Evolutionary conservation across 192 early-diverging fungal genomes (phyloP), one percentile per base, ranked within the genome.

Genomic region (Paraglomus brasilianum): DNA sequence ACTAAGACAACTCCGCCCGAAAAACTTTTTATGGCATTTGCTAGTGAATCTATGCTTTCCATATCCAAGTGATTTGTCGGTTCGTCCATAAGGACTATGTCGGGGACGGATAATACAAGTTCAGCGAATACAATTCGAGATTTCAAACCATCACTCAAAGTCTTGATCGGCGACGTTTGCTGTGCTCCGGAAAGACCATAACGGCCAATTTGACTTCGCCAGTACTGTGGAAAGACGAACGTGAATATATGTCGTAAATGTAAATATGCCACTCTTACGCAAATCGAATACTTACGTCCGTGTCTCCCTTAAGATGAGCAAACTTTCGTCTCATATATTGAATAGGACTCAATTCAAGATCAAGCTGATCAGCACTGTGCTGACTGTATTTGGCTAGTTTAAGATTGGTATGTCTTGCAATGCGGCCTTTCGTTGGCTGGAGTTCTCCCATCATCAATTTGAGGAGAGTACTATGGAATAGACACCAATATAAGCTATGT

Each of bases 361-460:
- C 92, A 39, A 99, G 88, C 79, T 98, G 95, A 78, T 99, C 97
- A 53, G 91, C 91, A 69, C 93, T 92, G 86, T 99, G 97, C 85
- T 99, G 97, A 76, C 85, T 90, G 89, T 99, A 99, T 76, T 92
- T 92, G 60, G 87, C 93, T 71, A 99, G 84, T 87, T 96, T 99
- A 52, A 99, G 84, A 75, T 90, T 82, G 51, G 90, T 91, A 82
- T 99, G 95, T 43, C 92, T 88, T 67, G 88, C 82, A 72, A 99
- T 88, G 73, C 89, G 88, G 52, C 97, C 97, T 58, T 76, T 74
- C 14, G 89, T 94, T 21, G 96, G 86, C 46, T 84, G 83, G 24
- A 99, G 86, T 68, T 93, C 90, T 55, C 91, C 90, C 46, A 85
- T 86, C 95, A 99, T 98, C 58, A 99, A 82, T 86, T 99, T 99